These are phyloP conservation scores for Mrakia blollopis DNA, from an alignment of 768 basidiomycete species.

Conservation along the genomic window DNA sequence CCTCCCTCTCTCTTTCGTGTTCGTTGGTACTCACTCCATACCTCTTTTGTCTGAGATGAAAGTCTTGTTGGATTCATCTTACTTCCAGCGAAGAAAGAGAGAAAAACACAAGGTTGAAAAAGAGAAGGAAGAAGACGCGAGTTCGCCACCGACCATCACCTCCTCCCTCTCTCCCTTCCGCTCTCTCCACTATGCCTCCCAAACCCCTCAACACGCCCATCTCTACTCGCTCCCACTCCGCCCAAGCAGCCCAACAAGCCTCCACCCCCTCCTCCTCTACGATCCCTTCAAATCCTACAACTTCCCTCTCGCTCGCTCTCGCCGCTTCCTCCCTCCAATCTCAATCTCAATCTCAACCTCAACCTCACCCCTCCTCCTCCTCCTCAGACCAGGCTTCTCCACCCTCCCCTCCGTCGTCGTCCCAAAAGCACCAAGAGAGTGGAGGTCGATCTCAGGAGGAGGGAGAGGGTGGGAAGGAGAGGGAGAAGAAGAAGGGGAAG, in stretches of 20 bases:
- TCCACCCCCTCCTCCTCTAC: not conserved
- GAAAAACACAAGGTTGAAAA: not conserved
- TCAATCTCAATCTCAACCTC: not conserved
- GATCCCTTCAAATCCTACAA: not conserved
- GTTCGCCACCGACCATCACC: not conserved
- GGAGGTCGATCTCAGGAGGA: too few relatives aligned
- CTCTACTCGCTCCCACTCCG: not conserved
- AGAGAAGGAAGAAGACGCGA: not conserved
- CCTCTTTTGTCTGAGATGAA: slow-evolving; percentile 1
- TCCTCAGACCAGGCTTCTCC: too few relatives aligned
- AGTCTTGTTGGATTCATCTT: not conserved
- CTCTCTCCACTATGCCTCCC: not conserved
- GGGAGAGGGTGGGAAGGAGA: not conserved
- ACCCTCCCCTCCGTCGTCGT: not conserved
- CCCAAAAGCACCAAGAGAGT: not conserved
- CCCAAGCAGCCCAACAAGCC: not conserved
- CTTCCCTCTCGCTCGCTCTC: not conserved
- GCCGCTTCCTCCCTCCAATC: not conserved
- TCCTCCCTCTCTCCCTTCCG: not conserved
- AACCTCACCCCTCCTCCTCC: not conserved
- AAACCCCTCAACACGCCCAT: not conserved
- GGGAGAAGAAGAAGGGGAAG: not conserved
- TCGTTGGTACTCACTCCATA: not conserved
- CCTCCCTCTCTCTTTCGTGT: not conserved
- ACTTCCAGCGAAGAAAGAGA: not conserved